Evolutionary conservation across 2,329 filamentous ascomycete genomes (phyloP), one percentile per base, ranked within the genome.

Genomic region (Ramularia collo-cygni): DNA sequence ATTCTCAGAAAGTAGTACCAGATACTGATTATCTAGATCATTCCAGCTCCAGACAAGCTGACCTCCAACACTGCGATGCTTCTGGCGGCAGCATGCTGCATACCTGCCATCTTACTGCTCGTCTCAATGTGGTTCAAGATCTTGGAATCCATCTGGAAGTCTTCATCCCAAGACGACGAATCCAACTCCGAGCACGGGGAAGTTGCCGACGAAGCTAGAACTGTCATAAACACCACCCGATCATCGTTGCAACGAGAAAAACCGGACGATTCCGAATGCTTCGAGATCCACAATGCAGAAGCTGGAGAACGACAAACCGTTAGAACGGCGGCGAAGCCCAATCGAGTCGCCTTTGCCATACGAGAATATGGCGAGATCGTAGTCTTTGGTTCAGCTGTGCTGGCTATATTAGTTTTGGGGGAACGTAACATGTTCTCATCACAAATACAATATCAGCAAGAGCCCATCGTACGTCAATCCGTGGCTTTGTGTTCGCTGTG

Each of bases 101-200:
- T 84, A 2, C 77, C 79, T 0, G 76, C 78, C 1, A 71, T 83
- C 8, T 59, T 83, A 0, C 78, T 75, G 7, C 59, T 82, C 7
- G 64, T 76, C 0, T 77, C 72, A 1, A 81, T 77, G 60, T 77
- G 74, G 72, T 74, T 76, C 46, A 81, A 78, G 51, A 80, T 83
- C 4, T 57, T 80, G 2, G 71, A 80, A 44, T 70, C 72, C 35
- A 81, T 81, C 43, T 79, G 75, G 75, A 75, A 68, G 46, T 8
- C 31, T 33, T 33, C 31, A 13, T 16, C 17, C 19, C 12, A 10
- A 33, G 15, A 33, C 3, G 31, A 16, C 6, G 21, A 24, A 10
- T n/a, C n/a, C n/a, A 24, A 24, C 10, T 6, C 10, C 6, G 21
- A 6, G 21, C 21, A 24, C 6, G 6, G 6, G 21, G 21, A 24